phyloP scores from a whole-genome alignment of 2,329 filamentous ascomycete genomes.

The Sarocladiaceae sp. region DNA sequence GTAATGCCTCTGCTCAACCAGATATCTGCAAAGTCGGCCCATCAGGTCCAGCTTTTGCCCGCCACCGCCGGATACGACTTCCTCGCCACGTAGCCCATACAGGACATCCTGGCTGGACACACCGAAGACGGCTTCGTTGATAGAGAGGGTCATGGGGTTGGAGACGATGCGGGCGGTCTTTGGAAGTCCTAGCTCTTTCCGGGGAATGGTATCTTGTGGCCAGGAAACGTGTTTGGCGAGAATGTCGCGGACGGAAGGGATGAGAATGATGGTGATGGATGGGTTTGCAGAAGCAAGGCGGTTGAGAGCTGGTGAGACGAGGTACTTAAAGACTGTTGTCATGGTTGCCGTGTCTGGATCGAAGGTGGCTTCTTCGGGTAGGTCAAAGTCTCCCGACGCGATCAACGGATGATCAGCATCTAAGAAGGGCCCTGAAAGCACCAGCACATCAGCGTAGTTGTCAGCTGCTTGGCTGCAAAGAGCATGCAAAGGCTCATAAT shows the following conservation, averaged over 20 bases:
- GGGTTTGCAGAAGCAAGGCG: slow-evolving; percentile 68
- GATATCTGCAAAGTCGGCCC: slow-evolving; percentile 66
- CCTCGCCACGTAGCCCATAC: slow-evolving; percentile 74
- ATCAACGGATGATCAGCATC: slow-evolving; percentile 88
- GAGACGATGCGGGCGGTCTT: slow-evolving; percentile 75
- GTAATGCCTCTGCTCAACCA: slow-evolving; percentile 89
- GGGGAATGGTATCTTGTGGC: slow-evolving; percentile 61
- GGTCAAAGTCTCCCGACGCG: slow-evolving; percentile 73
- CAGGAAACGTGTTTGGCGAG: slow-evolving; percentile 82
- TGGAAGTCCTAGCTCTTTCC: slow-evolving; percentile 72
- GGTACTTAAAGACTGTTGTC: slow-evolving; percentile 75
- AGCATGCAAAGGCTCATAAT: slow-evolving; percentile 80
- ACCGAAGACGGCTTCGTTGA: slow-evolving; percentile 83
- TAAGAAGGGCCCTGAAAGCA: slow-evolving; percentile 84
- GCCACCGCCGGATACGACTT: slow-evolving; percentile 38
- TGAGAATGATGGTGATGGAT: slow-evolving; percentile 72
- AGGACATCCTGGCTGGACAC: slow-evolving; percentile 81
- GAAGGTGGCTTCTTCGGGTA: slow-evolving; percentile 61
- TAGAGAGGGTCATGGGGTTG: slow-evolving; percentile 82
- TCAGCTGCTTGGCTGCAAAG: slow-evolving; percentile 75
- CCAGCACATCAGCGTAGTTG: slow-evolving; percentile 69
- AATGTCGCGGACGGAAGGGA: slow-evolving; percentile 79
- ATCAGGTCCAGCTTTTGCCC: slow-evolving; percentile 48
- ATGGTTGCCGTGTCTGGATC: slow-evolving; percentile 78
- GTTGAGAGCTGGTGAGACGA: slow-evolving; percentile 71